These are phyloP conservation scores for Lomentospora prolificans DNA, from an alignment of 2,329 filamentous ascomycete genomes.

Conservation along the genomic window DNA sequence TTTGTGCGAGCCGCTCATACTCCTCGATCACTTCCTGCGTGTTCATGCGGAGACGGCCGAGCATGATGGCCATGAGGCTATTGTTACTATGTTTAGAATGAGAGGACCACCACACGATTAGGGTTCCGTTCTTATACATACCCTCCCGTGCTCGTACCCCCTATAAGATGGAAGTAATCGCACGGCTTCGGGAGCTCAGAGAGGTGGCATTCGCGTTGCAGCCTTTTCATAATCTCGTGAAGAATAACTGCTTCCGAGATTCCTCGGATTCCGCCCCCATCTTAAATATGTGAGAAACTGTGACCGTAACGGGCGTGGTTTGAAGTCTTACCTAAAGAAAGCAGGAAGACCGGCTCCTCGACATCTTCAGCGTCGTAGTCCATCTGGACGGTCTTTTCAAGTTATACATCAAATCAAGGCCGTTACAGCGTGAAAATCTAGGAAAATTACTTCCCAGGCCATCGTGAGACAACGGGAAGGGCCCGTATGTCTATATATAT, in stretches of 20 bases:
- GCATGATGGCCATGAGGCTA: conserved; percentile 37
- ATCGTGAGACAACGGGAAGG: not conserved
- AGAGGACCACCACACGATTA: no score
- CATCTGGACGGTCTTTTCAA: not conserved
- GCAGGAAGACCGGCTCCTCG: conserved; percentile 10
- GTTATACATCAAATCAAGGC: no score
- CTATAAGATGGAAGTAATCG: conserved; percentile 20
- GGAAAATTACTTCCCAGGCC: not conserved
- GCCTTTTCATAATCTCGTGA: conserved; percentile 16
- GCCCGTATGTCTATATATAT: not conserved
- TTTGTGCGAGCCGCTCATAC: conserved; percentile 26
- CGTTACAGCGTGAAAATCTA: not conserved
- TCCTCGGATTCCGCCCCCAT: conserved; percentile 18
- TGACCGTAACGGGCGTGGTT: not conserved
- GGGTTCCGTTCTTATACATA: conserved; percentile 2
- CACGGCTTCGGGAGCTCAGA: conserved; percentile 15
- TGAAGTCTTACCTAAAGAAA: conserved; percentile 9
- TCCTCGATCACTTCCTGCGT: conserved; percentile 30
- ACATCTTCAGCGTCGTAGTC: not conserved
- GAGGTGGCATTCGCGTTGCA: conserved; percentile 11
- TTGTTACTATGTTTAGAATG: conserved; percentile 3
- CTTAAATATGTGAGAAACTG: conserved; percentile 7
- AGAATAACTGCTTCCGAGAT: conserved; percentile 18
- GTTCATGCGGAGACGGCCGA: conserved; percentile 33
- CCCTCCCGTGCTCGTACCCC: conserved; percentile 22